These are phyloP conservation scores for Apiotrichum mycotoxinovorans DNA, from an alignment of 1,284 basidiomycete genomes.

Conservation along the genomic window DNA sequence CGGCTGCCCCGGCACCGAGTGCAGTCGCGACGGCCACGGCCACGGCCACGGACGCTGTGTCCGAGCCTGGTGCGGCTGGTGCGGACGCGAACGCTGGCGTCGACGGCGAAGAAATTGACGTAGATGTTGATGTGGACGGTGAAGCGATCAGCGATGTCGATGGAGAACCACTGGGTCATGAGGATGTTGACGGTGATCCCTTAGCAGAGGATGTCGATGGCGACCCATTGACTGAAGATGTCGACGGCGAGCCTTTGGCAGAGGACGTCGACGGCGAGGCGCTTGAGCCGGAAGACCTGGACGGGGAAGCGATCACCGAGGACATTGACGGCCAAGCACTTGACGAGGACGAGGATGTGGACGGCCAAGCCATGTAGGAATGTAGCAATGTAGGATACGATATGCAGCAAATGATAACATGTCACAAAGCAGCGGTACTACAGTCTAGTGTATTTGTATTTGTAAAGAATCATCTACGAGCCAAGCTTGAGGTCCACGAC, in stretches of 20 bases:
- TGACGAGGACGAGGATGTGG: conserved; percentile 51
- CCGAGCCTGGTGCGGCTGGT: not conserved
- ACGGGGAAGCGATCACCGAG: conserved; percentile 5
- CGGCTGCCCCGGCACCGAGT: too few relatives aligned
- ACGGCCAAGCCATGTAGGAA: conserved; percentile 23
- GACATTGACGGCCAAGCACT: conserved; percentile 45
- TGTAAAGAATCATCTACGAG: conserved; percentile 1
- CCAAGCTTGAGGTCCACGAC: conserved; percentile 51
- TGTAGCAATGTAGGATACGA: not conserved
- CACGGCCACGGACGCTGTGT: not conserved
- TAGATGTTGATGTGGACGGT: not conserved
- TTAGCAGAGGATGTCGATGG: conserved; percentile 48
- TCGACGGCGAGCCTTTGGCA: conserved; percentile 1
- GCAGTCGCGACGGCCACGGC: conserved; percentile 2
- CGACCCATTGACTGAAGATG: conserved; percentile 19
- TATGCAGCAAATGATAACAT: not conserved
- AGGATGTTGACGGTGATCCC: conserved; percentile 27
- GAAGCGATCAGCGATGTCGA: conserved; percentile 42
- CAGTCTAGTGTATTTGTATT: too few relatives aligned
- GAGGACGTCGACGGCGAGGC: conserved; percentile 13
- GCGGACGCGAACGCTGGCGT: too few relatives aligned
- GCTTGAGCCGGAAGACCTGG: conserved; percentile 9
- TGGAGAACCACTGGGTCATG: conserved; percentile 29
- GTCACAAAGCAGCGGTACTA: not conserved
- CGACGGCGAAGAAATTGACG: not conserved